Percentiles rank a stretch among this genome's conserved stretches.
Conservation (phyloP, 371 early-diverging fungal species). For the Rhizopus arrhizus region DNA sequence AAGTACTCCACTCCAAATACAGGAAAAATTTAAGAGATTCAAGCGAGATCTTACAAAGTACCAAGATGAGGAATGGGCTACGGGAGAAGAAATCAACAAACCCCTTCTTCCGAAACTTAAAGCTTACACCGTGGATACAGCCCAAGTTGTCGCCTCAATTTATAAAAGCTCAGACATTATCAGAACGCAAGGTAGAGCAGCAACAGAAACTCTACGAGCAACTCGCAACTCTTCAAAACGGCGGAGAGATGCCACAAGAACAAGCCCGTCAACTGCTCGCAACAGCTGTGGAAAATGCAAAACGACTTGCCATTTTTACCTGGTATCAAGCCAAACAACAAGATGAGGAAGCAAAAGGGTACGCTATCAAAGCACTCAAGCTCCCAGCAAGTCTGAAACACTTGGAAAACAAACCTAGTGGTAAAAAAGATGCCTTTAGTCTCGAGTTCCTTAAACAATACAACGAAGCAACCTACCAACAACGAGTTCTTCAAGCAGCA, state of each 20-base stretch:
- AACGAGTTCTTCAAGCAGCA: too few species aligned
- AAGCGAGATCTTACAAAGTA: neutral
- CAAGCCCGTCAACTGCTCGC: too few species aligned
- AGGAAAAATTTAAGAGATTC: neutral
- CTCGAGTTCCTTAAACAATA: too few species aligned
- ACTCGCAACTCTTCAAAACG: neutral
- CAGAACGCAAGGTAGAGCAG: neutral
- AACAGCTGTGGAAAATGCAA: too few species aligned
- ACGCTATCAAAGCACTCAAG: neutral
- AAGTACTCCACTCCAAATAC: neutral
- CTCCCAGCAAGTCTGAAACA: constrained; percentile 4
- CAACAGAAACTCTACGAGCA: neutral
- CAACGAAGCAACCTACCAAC: too few species aligned
- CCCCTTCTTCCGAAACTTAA: neutral
- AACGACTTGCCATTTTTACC: too few species aligned
- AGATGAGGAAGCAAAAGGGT: neutral
- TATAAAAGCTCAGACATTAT: neutral
- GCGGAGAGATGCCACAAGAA: too few species aligned
- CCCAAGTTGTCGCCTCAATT: neutral
- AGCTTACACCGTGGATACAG: neutral
- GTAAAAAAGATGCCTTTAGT: too few species aligned
- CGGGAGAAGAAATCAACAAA: neutral
- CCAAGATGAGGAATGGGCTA: neutral
- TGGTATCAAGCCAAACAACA: too few species aligned
- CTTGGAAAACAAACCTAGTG: too few species aligned